phyloP scores from a whole-genome alignment of 1,284 basidiomycete genomes.

The Leccinum subrobustum region DNA sequence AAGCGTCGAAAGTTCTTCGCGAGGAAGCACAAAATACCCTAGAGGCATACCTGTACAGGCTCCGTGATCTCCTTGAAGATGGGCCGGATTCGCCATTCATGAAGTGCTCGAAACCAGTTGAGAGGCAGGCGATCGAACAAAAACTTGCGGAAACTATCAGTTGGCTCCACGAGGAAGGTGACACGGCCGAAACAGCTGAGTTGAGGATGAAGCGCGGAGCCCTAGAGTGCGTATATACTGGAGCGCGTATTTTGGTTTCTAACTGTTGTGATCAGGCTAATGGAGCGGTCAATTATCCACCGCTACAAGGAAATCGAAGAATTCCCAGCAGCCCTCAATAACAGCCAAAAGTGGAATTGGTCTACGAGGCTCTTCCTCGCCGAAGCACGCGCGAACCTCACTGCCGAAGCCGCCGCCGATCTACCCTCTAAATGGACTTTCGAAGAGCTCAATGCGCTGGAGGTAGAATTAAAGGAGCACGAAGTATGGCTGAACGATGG shows the following conservation, averaged over 20 bases:
- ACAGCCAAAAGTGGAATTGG: slow-evolving; percentile 81
- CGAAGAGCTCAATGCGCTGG: slow-evolving; percentile 77
- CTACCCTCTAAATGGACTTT: slow-evolving; percentile 75
- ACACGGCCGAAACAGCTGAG: slow-evolving; percentile 74
- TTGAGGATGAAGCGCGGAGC: slow-evolving; percentile 72
- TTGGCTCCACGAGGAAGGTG: slow-evolving; percentile 89
- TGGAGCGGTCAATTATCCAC: slow-evolving; percentile 81
- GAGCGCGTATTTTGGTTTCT: slow-evolving; percentile 1
- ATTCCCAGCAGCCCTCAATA: slow-evolving; percentile 72
- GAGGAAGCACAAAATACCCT: slow-evolving; percentile 93
- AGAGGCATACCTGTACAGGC: slow-evolving; percentile 89
- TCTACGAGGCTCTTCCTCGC: slow-evolving; percentile 76
- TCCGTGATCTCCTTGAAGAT: slow-evolving; percentile 80
- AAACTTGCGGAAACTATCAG: slow-evolving; percentile 69
- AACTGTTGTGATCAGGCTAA: slow-evolving; percentile 44
- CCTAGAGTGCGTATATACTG: slow-evolving; percentile 66
- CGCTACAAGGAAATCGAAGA: slow-evolving; percentile 86
- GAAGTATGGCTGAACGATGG: slow-evolving; percentile 78
- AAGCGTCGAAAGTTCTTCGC: slow-evolving; percentile 71
- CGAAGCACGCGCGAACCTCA: slow-evolving; percentile 75
- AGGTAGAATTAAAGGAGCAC: slow-evolving; percentile 72
- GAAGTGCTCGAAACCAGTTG: slow-evolving; percentile 73
- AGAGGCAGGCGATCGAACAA: slow-evolving; percentile 64
- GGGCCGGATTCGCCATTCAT: slow-evolving; percentile 69
- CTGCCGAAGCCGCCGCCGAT: slow-evolving; percentile 53